A percentile compares a stretch with the other conserved stretches of the same genome.
These are phyloP conservation scores for Inosperma sp. DNA, from an alignment of 768 basidiomycete species.

Conservation along the genomic window DNA sequence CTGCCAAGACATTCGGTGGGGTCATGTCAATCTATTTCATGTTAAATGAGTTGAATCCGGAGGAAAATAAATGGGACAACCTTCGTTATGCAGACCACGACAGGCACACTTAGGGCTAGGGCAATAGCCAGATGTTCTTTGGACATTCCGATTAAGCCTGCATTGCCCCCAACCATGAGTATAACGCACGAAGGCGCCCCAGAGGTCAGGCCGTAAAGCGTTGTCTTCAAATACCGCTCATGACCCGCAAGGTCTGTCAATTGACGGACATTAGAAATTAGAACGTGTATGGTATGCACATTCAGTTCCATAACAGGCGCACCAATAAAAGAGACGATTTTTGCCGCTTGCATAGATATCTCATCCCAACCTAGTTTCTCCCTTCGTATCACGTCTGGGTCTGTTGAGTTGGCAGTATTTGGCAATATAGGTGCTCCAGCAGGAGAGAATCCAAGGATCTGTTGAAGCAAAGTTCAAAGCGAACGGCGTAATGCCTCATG, in stretches of 20 bases:
- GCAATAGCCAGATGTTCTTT: conserved; percentile 97
- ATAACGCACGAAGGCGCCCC: conserved; percentile 90
- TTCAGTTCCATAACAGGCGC: too few species aligned
- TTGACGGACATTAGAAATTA: not conserved
- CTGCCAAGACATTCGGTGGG: conserved; percentile 83
- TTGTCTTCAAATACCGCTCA: conserved; percentile 89
- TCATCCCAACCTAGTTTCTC: conserved; percentile 97
- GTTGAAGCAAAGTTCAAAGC: conserved; percentile 1
- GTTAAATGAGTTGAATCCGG: not conserved
- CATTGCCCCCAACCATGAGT: conserved; percentile 93
- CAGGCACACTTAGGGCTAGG: conserved; percentile 87
- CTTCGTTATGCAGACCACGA: conserved; percentile 94
- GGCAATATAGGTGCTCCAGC: conserved; percentile 79
- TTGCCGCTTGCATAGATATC: conserved; percentile 81
- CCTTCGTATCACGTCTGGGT: conserved; percentile 61
- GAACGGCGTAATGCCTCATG: conserved; percentile 1
- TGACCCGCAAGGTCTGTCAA: conserved; percentile 89
- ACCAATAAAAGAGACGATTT: conserved; percentile 94
- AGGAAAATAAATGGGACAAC: conserved; percentile 32
- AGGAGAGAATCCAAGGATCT: conserved; percentile 88
- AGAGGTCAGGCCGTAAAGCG: conserved; percentile 90
- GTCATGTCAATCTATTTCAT: conserved; percentile 89
- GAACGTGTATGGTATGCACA: not conserved
- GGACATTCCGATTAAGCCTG: conserved; percentile 86
- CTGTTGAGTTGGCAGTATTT: conserved; percentile 47